Evolutionary conservation across 768 basidiomycete genomes (phyloP).

Genomic region (Trametopsis cervina): DNA sequence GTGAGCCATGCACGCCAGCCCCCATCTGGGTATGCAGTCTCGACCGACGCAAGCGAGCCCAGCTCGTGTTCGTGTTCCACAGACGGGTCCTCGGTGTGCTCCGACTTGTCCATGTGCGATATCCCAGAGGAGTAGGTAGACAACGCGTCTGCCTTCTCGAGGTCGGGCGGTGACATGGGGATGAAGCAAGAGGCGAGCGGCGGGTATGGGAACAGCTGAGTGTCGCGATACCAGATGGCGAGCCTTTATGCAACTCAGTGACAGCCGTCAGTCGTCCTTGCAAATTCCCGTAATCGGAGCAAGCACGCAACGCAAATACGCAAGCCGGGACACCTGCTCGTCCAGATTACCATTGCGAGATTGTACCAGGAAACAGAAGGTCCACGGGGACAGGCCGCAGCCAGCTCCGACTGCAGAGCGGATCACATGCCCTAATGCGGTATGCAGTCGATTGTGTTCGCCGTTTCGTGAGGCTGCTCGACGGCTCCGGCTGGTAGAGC

Average conservation of each 20-base stretch:
- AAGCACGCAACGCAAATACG: background rate
- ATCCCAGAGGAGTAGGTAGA: background rate
- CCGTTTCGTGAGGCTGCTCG: too few relatives aligned
- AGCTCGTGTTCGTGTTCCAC: background rate
- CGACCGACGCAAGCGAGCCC: background rate
- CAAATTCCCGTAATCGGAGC: background rate
- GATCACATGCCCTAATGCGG: too few relatives aligned
- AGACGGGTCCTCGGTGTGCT: background rate
- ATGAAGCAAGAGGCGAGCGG: background rate
- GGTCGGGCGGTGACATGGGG: background rate
- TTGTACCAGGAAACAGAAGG: too few relatives aligned
- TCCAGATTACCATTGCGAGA: background rate
- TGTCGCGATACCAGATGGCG: background rate
- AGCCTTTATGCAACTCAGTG: background rate
- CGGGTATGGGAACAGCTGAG: background rate
- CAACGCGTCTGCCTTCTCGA: background rate
- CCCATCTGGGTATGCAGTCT: slow-evolving; percentile 22
- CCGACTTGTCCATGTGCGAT: background rate
- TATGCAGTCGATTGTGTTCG: too few relatives aligned
- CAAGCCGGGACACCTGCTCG: background rate
- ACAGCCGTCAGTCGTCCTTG: background rate
- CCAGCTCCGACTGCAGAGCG: background rate
- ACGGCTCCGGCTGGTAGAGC: too few relatives aligned
- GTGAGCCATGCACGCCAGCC: slow-evolving; percentile 35
- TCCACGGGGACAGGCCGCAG: background rate